Evolutionary conservation across 768 basidiomycete species (phyloP), one percentile per base, ranked within the genome.

Genomic region (Tricholoma sp.): DNA sequence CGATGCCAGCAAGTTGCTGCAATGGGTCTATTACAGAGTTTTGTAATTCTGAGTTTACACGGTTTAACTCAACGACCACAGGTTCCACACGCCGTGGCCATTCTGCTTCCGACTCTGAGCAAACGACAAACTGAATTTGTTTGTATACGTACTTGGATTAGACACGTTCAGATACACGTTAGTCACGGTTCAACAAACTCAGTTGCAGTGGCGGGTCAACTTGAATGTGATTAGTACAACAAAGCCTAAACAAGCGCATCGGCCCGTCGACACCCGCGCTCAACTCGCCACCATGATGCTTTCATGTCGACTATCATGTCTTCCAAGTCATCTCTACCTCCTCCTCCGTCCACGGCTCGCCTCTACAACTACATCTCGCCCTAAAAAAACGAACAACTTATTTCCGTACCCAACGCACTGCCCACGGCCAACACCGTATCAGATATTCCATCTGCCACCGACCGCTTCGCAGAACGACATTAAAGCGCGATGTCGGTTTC

Each of bases 381-480:
- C 14, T 60, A 54, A 12, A 37, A 45, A 4, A 43, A 14, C 10
- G 18, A 37, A 32, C 24, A 47, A 4, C 62, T 52, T 60, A 16
- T 76, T 72, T 52, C 82, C 84, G 0, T 89, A 81, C 54, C 88
- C 88, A 0, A 64, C 61, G 4, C 69, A 81, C n/a, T n/a, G n/a
- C 56, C 59, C 76, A 0, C 75, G 75, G 50, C 87, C 88, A 10
- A 81, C 84, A 0, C 84, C 88, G 0, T 74, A 86, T 67, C 83
- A 90, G 69, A 88, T 90, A 55, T 90, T 90, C 65, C 88, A 88
- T 64, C 76, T 90, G 3, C 71, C 80, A 2, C 64, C 61, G 0
- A 72, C 74, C 19, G 85, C 85, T 18, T 78, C 83, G 0, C 83
- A 83, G 63, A 65, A 71, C 32, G 79, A 87, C 22, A 83, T 90